Percentiles rank a stretch among this genome's conserved stretches.
These are phyloP conservation scores for Aspergillus pseudoviridinutans DNA, from an alignment of 2,329 filamentous ascomycete genomes.

Conservation along the genomic window DNA sequence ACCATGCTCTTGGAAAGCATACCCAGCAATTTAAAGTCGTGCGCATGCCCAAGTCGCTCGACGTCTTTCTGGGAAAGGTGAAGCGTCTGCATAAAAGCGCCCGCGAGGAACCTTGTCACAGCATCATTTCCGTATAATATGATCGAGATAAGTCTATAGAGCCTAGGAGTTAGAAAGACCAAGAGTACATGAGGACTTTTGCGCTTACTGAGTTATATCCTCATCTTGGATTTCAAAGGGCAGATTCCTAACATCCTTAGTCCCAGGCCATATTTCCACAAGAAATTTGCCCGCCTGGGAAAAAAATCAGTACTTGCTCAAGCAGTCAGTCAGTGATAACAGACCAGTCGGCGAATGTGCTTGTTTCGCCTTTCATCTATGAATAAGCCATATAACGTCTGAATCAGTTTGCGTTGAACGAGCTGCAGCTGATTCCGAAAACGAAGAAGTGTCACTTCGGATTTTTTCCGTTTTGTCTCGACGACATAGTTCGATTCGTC, in stretches of 20 bases:
- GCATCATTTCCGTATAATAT: conserved; percentile 11
- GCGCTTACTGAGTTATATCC: conserved; percentile 1
- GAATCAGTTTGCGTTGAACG: conserved; percentile 2
- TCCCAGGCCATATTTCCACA: conserved; percentile 17
- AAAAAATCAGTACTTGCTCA: neutral
- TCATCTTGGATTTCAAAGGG: neutral
- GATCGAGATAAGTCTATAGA: conserved; percentile 8
- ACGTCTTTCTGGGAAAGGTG: neutral
- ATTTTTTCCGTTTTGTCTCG: neutral
- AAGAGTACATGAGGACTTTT: neutral
- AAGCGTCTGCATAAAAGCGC: conserved; percentile 16
- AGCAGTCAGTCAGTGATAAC: neutral
- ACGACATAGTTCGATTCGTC: conserved; percentile 4
- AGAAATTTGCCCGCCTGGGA: conserved; percentile 18
- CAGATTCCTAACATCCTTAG: conserved; percentile 3
- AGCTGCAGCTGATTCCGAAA: neutral
- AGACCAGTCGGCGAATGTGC: conserved; percentile 17
- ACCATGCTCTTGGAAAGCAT: conserved; percentile 4
- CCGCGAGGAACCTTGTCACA: conserved; percentile 17
- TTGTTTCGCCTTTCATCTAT: neutral
- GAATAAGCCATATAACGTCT: conserved; percentile 7
- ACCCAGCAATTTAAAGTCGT: neutral
- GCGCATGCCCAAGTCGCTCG: conserved; percentile 6
- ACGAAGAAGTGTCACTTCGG: conserved; percentile 1
- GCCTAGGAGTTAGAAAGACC: neutral